Conservation (phyloP, 108 stramenopile genomes). For the Stephanodiscus minutulus region DNA sequence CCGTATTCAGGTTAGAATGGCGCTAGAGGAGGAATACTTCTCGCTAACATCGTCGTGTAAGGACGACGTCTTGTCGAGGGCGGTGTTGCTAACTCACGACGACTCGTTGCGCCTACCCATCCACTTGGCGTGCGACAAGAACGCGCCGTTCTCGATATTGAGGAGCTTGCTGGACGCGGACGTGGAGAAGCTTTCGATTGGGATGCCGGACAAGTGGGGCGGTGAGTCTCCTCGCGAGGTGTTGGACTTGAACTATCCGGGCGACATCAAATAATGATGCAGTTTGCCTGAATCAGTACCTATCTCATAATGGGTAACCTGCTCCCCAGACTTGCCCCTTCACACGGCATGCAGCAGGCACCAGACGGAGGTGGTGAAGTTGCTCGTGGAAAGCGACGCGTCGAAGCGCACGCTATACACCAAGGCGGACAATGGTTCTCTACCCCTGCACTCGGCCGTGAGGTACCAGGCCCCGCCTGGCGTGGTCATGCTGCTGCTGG, state of each 20-base stretch:
- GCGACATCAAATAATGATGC: too few relatives aligned
- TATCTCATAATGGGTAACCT: too few relatives aligned
- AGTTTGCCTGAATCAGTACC: too few relatives aligned
- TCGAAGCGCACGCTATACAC: constrained; percentile 45
- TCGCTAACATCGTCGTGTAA: constrained; percentile 56
- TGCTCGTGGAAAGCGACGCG: constrained; percentile 60
- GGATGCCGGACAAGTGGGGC: constrained; percentile 63
- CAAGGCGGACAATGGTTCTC: constrained; percentile 54
- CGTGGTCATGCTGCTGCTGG: constrained; percentile 58
- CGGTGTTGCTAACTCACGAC: constrained; percentile 52
- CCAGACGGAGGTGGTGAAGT: constrained; percentile 39
- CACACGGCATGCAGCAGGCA: too few relatives aligned
- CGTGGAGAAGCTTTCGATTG: constrained; percentile 46
- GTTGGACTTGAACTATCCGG: too few relatives aligned
- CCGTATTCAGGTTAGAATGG: constrained; percentile 14
- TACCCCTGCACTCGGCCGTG: constrained; percentile 64
- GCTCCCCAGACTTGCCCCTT: too few relatives aligned
- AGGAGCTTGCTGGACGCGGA: constrained; percentile 55
- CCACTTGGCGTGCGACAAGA: constrained; percentile 72
- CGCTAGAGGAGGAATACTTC: constrained; percentile 55
- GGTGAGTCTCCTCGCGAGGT: background rate
- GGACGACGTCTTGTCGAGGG: constrained; percentile 38
- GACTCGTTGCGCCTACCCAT: constrained; percentile 53
- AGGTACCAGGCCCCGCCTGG: constrained; percentile 58
- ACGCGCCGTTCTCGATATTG: constrained; percentile 64